A percentile compares a stretch with the other conserved stretches of the same genome.
Evolutionary conservation across 2,329 filamentous ascomycete species (phyloP).

Genomic region (Cladophialophora yegresii): DNA sequence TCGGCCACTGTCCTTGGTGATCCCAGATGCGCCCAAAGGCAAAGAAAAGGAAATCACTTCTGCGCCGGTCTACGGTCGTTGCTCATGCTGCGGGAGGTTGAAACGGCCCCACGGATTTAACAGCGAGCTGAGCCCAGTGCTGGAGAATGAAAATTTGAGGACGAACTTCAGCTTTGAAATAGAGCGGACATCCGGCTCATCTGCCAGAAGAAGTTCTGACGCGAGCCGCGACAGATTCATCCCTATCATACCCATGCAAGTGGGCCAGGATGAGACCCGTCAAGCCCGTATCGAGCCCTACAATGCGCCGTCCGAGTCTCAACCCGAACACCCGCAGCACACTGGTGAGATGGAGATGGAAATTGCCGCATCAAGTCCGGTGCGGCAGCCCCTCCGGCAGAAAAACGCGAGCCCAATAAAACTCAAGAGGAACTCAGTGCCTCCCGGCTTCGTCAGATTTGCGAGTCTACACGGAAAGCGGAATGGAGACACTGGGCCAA

Average conservation of each 20-base stretch:
- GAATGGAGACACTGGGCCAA: constrained; percentile 20
- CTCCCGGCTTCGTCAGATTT: constrained; percentile 32
- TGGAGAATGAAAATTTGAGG: constrained; percentile 35
- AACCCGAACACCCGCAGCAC: constrained; percentile 11
- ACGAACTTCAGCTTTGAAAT: constrained; percentile 37
- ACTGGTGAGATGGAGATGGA: constrained; percentile 4
- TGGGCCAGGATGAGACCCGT: constrained; percentile 30
- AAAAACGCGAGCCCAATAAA: constrained; percentile 19
- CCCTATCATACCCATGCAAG: constrained; percentile 34
- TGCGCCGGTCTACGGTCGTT: constrained; percentile 31
- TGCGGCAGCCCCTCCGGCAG: constrained; percentile 2
- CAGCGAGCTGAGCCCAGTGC: constrained; percentile 33
- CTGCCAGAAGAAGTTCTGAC: constrained; percentile 28
- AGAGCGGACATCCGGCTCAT: constrained; percentile 23
- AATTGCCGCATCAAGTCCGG: constrained; percentile 10
- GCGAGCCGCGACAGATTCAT: constrained; percentile 28
- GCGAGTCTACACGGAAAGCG: constrained; percentile 32
- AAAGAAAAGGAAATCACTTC: constrained; percentile 32
- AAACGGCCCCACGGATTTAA: constrained; percentile 29
- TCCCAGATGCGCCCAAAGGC: constrained; percentile 30
- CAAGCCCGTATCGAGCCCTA: constrained; percentile 33
- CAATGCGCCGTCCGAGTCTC: constrained; percentile 4
- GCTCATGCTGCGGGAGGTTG: constrained; percentile 36
- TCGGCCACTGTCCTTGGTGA: constrained; percentile 29
- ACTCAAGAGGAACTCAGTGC: constrained; percentile 25